Base-by-base conservation (phyloP, 768 basidiomycete species). In the Erythrobasidium yunnanense region DNA sequence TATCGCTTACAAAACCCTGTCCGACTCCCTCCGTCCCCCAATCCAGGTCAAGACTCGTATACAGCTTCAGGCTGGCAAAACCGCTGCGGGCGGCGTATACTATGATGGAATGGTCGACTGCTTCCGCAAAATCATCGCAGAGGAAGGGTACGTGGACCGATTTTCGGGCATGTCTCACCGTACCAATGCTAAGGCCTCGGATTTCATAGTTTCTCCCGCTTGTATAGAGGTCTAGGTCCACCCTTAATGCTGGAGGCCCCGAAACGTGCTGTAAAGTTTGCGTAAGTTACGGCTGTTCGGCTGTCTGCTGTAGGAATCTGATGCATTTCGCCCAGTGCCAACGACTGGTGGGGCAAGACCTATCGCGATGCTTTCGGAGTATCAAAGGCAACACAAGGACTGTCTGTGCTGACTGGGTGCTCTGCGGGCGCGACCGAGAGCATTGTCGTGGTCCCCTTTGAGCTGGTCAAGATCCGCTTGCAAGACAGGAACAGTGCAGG, bases 201-300 rank as follows among this genome's bases (percentile, higher is more conserved):
- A 25, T 56, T 30, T 33, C 42, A 1, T 71, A 92, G 90, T 60
- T 77, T 79, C 57, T 87, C 88, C 51, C 82, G 90, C 49, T 78
- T 99, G 63, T 99, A 99, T 78, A 82, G 92, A 79, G 95, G 93
- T 71, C 84, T 99, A 66, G 85, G 91, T n/a, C 90, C 95, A 8
- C 95, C 95, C 18, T 77, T 99, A 8, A 82, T 97, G 73, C 79
- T 99, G 49, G 95, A 99, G 77, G 95, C 95, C 17, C 95, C 95
- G 1, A 99, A 99, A 79, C 85, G 95, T 77, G 95, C 95, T 17
- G 88, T 91, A 52, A 99, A 97, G 82, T 73, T 72, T 58, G 69
- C 69, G 71, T 71, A 52, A 33, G 67, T 54, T 15, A 70, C 68
- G 84, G 78, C 22, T 32, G 29, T 30, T 20, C 32, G 29, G 13